Evolutionary conservation across 768 basidiomycete genomes (phyloP), one percentile per base, ranked within the genome.

Genomic region (Polyporus arcularius): DNA sequence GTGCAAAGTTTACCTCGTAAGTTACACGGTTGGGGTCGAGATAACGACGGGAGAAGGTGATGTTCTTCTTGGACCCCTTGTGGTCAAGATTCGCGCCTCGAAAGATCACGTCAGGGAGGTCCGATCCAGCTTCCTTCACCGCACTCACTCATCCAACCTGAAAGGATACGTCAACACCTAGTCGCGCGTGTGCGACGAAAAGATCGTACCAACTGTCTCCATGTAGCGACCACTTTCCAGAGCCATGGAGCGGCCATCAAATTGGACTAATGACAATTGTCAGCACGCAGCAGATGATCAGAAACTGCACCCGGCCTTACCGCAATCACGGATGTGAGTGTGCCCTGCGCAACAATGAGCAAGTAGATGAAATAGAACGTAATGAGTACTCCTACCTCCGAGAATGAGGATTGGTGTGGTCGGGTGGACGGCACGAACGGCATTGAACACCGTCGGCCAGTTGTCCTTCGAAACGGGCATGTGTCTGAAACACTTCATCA

Each of bases 191-290:
- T 7, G 42, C 31, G 42, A 18, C 15, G 11, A 12, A 1, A 21
- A 6, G 7, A 53, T 68, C 82, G 12, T 51, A 89, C 92, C 93
- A 55, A 96, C 78, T 10, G 94, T 97, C 75, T 97, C 95, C 88
- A 96, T 90, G 70, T 96, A 96, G 26, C 92, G 79, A 16, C 95
- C 90, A 64, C 91, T 89, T 68, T 93, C 90, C 61, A 95, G 70
- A 2, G 88, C 79, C 78, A 94, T 92, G 0, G 88, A 87, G n/a
- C 87, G 80, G 4, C 80, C 82, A 72, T 94, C 93, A 21, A 85
- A 75, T 71, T 87, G 86, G 26, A 82, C 84, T 85, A 51, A 21
- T 50, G 1, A n/a, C 30, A 11, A 7, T 4, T 0, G 31, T 49
- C 12, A 26, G 47, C 4, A 45, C 47, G 10, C 0, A 26, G 15